phyloP scores from a whole-genome alignment of 2,329 filamentous ascomycete genomes.

The Chaetothyriales sp. region DNA sequence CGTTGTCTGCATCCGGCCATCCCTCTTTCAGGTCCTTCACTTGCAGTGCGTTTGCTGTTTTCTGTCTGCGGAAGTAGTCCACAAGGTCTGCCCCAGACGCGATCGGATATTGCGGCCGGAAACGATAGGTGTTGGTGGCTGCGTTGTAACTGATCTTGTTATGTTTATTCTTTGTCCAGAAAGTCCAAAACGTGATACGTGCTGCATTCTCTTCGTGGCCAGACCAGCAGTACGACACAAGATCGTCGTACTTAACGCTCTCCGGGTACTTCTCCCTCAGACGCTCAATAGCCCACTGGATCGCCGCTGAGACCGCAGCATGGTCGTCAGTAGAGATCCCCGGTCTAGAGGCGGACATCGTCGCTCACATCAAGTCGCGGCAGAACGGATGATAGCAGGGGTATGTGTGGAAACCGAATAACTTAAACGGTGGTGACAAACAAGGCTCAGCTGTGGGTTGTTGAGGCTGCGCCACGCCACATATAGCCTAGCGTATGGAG shows the following conservation, averaged over 20 bases:
- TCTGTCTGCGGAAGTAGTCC: conserved; percentile 63
- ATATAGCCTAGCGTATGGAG: too few relatives aligned
- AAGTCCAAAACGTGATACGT: not conserved
- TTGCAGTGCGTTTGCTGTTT: conserved; percentile 61
- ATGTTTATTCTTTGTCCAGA: conserved; percentile 17
- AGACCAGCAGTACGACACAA: conserved; percentile 10
- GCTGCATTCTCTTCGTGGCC: conserved; percentile 8
- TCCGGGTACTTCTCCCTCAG: conserved; percentile 62
- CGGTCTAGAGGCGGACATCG: not conserved
- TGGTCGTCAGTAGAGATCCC: not conserved
- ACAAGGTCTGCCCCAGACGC: conserved; percentile 63
- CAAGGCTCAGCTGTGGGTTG: not conserved
- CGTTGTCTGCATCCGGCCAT: conserved; percentile 69
- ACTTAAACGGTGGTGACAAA: not conserved
- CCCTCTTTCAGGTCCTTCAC: conserved; percentile 93
- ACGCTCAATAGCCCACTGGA: conserved; percentile 60
- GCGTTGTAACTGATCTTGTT: conserved; percentile 46
- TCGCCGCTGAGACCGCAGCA: not conserved
- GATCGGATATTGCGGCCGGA: conserved; percentile 73
- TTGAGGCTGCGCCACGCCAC: too few relatives aligned
- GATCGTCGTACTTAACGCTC: conserved; percentile 56
- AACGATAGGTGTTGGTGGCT: conserved; percentile 56
- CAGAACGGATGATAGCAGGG: not conserved
- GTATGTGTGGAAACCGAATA: not conserved
- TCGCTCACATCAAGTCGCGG: not conserved